These are phyloP conservation scores for Psilocybe cyanescens DNA, from an alignment of 768 basidiomycete species.

Conservation along the genomic window DNA sequence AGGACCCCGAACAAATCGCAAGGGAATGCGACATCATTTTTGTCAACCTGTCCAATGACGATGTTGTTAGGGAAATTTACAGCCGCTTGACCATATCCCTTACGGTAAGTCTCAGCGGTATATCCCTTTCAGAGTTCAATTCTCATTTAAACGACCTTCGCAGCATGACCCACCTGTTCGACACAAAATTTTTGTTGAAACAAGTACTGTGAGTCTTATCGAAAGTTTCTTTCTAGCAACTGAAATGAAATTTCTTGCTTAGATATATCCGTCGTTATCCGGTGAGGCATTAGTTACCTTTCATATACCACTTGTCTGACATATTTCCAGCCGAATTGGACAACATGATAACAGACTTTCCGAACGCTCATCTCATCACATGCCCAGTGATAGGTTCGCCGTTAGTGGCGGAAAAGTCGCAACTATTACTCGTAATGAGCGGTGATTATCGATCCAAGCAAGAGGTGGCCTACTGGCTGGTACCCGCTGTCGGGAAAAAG, in stretches of 20 bases:
- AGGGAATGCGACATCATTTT: slow-evolving; percentile 75
- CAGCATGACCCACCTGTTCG: slow-evolving; percentile 47
- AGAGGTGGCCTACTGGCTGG: slow-evolving; percentile 73
- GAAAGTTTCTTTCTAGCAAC: background rate
- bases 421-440: slow-evolving; percentile 76
- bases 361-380: slow-evolving; percentile 67
- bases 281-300: background rate
- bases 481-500: slow-evolving; percentile 80
- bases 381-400: slow-evolving; percentile 83
- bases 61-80: slow-evolving; percentile 68
- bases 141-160: slow-evolving; percentile 8
- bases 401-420: slow-evolving; percentile 61
- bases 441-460: slow-evolving; percentile 86
- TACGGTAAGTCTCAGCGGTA: slow-evolving; percentile 39
- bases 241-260: background rate
- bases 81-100: slow-evolving; percentile 61
- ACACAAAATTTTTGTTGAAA: slow-evolving; percentile 83
- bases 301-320: background rate
- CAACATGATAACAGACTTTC: slow-evolving; percentile 57
- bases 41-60: slow-evolving; percentile 75
- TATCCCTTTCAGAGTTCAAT: background rate
- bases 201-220: slow-evolving; percentile 61
- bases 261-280: slow-evolving; percentile 12
- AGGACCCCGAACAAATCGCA: slow-evolving; percentile 60
- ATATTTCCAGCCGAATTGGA: slow-evolving; percentile 68